Evolutionary conservation across 2,329 filamentous ascomycete genomes (phyloP).

Genomic region (Ceratocystis colombiana): DNA sequence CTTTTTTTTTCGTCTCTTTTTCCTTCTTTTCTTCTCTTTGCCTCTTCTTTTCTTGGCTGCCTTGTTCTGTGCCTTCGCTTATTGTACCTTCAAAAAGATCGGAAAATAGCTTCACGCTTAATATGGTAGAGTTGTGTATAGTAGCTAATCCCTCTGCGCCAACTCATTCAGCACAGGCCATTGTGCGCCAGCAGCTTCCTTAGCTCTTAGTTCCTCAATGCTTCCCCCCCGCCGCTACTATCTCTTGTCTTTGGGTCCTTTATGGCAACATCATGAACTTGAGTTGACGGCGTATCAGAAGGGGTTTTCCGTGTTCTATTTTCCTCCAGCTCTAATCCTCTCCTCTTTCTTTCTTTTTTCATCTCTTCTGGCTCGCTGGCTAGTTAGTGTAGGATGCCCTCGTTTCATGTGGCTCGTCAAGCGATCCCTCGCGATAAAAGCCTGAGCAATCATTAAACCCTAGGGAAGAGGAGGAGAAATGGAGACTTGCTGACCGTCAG

Average conservation of each 20-base stretch:
- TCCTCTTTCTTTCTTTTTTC: constrained; percentile 1
- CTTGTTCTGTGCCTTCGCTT: constrained; percentile 2
- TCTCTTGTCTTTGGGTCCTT: no score
- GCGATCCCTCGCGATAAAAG: constrained; percentile 7
- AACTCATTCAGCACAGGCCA: constrained; percentile 5
- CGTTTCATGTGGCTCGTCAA: constrained; percentile 13
- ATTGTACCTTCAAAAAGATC: background rate
- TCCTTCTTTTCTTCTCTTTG: background rate
- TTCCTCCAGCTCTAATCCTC: background rate
- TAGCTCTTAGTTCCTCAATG: background rate
- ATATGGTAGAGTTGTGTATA: background rate
- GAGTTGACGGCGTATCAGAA: background rate
- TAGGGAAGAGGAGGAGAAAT: background rate
- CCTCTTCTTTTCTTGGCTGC: background rate
- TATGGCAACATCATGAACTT: background rate
- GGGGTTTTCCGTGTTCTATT: background rate
- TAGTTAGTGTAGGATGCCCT: background rate
- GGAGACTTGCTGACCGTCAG: background rate
- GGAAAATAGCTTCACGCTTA: background rate
- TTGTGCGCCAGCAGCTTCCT: background rate
- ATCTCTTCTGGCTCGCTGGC: background rate
- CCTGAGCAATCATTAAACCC: background rate
- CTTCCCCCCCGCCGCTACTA: no score
- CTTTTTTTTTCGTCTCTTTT: background rate
- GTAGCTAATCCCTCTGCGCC: background rate